A percentile compares a stretch with the other conserved stretches of the same genome.
Evolutionary conservation across 139 green algal species (phyloP).

Genomic region (Tetradesmus obliquus): DNA sequence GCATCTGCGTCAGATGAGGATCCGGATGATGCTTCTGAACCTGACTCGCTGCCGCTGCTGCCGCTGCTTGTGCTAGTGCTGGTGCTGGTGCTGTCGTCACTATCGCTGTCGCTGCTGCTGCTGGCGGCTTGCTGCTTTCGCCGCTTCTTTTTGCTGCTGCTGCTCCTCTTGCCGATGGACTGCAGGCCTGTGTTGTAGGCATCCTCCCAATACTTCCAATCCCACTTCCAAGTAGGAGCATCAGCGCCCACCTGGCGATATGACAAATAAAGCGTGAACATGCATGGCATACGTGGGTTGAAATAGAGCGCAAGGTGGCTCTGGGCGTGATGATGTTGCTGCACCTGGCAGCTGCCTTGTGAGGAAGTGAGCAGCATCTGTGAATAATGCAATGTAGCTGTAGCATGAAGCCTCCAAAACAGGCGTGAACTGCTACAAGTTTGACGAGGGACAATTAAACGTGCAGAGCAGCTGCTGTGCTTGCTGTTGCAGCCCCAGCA

Average conservation of each 20-base stretch:
- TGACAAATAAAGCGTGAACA: constrained; percentile 11
- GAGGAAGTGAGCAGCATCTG: neutral
- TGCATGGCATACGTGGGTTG: neutral
- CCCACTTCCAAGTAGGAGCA: constrained; percentile 67
- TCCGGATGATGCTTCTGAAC: neutral
- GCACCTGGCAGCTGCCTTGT: neutral
- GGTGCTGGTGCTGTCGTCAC: constrained; percentile 13
- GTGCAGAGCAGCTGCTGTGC: neutral
- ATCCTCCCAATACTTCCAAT: constrained; percentile 84
- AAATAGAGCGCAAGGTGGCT: neutral
- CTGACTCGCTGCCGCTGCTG: neutral
- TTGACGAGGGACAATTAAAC: neutral
- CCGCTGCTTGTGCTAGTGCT: constrained; percentile 3
- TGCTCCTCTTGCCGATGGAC: neutral
- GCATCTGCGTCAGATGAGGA: constrained; percentile 17
- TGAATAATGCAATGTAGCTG: no score
- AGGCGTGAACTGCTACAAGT: neutral
- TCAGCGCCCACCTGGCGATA: constrained; percentile 71
- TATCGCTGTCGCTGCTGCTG: constrained; percentile 3
- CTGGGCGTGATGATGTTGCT: neutral
- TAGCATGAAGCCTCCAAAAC: no score
- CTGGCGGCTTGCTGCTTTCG: constrained; percentile 2
- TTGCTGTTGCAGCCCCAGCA: neutral
- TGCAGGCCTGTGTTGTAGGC: constrained; percentile 72
- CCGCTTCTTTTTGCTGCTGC: constrained; percentile 4